Conservation (phyloP, 176 grass and related monocot species). For the Thinopyrum elongatum region DNA sequence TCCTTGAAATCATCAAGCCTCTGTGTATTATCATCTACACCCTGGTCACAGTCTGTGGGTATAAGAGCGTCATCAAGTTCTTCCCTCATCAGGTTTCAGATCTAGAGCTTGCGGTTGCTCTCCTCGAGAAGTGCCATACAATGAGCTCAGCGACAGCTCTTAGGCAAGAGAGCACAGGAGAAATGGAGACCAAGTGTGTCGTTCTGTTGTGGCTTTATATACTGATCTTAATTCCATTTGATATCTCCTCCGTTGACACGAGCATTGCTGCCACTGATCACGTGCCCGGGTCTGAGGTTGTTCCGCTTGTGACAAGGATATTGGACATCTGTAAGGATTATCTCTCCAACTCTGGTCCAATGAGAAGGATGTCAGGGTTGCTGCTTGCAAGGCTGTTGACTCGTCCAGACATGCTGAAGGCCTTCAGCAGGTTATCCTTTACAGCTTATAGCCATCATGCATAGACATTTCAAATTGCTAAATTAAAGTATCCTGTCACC, state of each 20-base stretch:
- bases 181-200: conserved; percentile 95
- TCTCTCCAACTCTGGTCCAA: conserved; percentile 88
- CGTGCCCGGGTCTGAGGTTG: conserved; percentile 30
- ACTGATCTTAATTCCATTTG: conserved; percentile 95
- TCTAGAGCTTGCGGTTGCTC: conserved; percentile 80
- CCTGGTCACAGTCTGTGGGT: conserved; percentile 81
- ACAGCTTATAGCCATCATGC: conserved; percentile 20
- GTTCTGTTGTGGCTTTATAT: conserved; percentile 98
- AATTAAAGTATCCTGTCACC: neutral
- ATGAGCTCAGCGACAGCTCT: conserved; percentile 48
- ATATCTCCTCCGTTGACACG: conserved; percentile 90
- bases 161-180: conserved; percentile 92
- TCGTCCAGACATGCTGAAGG: conserved; percentile 83
- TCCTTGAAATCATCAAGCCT: conserved; percentile 74
- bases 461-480: conserved; percentile 25
- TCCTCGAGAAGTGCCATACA: conserved; percentile 76
- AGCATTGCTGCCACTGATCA: conserved; percentile 54
- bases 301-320: conserved; percentile 85
- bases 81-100: conserved; percentile 97
- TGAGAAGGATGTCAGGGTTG: conserved; percentile 95
- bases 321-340: conserved; percentile 94
- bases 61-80: conserved; percentile 90
- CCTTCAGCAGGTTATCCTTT: conserved; percentile 74
- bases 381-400: conserved; percentile 90
- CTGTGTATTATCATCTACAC: conserved; percentile 94